Percentiles rank a stretch among this genome's conserved stretches.
Conservation (phyloP, 2,329 filamentous ascomycete species). For the Diplodia sapinea region DNA sequence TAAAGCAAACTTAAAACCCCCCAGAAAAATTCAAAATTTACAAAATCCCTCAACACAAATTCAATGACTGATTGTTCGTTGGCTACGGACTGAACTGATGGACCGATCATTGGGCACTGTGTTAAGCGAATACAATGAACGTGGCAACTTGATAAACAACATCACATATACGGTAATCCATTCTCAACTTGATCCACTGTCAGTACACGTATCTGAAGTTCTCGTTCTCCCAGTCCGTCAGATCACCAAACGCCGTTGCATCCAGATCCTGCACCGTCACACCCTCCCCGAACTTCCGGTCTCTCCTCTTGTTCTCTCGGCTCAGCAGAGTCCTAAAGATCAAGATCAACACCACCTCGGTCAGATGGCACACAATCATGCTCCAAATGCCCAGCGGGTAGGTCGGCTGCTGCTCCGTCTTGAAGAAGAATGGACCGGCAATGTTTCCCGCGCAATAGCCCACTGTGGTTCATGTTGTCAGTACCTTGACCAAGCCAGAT, state of each 20-base stretch:
- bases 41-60: too few species aligned
- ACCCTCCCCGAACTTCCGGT: conserved; percentile 55
- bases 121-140: too few species aligned
- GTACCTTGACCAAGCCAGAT: neutral
- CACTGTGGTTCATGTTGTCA: conserved; percentile 38
- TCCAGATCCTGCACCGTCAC: conserved; percentile 53
- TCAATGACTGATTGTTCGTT: too few species aligned
- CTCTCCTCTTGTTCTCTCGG: conserved; percentile 57
- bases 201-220: conserved; percentile 43
- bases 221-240: conserved; percentile 33
- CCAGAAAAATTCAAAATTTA: too few species aligned
- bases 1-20: too few species aligned
- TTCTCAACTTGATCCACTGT: neutral
- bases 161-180: too few species aligned
- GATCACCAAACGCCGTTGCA: conserved; percentile 30
- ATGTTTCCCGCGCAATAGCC: conserved; percentile 68
- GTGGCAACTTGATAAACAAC: too few species aligned
- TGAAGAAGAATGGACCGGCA: conserved; percentile 68
- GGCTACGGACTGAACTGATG: too few species aligned
- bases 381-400: conserved; percentile 62
- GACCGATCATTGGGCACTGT: too few species aligned
- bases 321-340: conserved; percentile 55
- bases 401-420: conserved; percentile 57
- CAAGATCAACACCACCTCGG: conserved; percentile 57
- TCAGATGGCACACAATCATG: conserved; percentile 61